Evolutionary conservation across 352 stramenopile genomes (phyloP).

Genomic region (Pythium biforme): DNA sequence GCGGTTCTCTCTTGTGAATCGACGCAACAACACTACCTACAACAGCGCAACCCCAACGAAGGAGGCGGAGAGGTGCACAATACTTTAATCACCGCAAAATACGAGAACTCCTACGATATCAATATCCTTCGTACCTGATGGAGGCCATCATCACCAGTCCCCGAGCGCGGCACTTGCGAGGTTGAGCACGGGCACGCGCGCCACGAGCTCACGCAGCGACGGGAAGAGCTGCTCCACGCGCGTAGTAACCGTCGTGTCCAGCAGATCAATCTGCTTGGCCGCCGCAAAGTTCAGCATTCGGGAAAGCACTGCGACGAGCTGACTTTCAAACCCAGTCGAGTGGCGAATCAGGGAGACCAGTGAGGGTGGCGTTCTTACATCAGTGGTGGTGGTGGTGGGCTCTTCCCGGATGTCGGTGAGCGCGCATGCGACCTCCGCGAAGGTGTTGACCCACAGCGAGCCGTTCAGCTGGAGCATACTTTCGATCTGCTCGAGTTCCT

Average conservation of each 20-base stretch:
- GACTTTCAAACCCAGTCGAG: conserved; percentile 3
- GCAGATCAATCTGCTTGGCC: conserved; percentile 25
- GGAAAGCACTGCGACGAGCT: conserved; percentile 13
- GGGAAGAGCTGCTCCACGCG: conserved; percentile 25
- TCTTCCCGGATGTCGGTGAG: conserved; percentile 1
- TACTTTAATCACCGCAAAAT: not conserved
- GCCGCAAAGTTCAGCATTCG: conserved; percentile 27
- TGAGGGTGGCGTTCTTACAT: not conserved
- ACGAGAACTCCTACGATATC: not conserved
- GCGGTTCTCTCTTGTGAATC: conserved; percentile 5
- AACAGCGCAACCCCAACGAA: not conserved
- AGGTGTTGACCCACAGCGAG: conserved; percentile 41
- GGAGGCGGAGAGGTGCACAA: not conserved
- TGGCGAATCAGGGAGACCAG: conserved; percentile 8
- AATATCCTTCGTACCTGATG: too few species aligned
- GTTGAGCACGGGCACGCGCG: conserved; percentile 24
- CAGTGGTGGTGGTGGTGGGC: too few species aligned
- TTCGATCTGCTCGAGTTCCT: conserved; percentile 23
- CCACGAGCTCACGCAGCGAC: conserved; percentile 8
- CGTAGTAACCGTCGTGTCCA: conserved; percentile 19
- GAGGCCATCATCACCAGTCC: conserved; percentile 18
- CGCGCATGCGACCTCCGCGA: conserved; percentile 18
- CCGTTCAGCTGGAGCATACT: conserved; percentile 17
- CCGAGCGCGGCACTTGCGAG: conserved; percentile 5
- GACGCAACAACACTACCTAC: not conserved